Base-by-base conservation (phyloP, 2,329 filamentous ascomycete genomes). In the Aaosphaeria pasadenensis region DNA sequence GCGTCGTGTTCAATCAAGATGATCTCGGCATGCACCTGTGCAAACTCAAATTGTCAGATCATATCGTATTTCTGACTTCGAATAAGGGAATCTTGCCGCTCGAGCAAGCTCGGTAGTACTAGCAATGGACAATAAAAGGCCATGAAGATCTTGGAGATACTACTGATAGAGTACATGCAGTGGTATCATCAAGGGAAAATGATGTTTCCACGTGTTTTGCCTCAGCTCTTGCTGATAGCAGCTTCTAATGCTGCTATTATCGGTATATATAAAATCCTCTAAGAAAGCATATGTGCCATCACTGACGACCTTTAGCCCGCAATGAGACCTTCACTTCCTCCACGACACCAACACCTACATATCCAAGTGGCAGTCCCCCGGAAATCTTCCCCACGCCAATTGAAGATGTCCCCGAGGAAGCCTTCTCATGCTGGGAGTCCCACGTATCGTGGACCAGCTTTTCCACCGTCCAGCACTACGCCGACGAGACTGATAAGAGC, bases 351-450 rank as follows among this genome's bases (percentile, higher is more conserved):
- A 43, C 42, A 30, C 30, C 42, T 7, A 43, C 42, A 5, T 42
- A 46, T 36, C 45, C 28, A 42, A 29, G 11, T 42, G 45, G 39
- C 41, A 24, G 29, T 36, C 33, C 43, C 6, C 44, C 42, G 17
- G 30, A 13, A 17, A 44, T 44, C 11, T 44, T 36, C 32, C 31
- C 31, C 11, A 36, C 31, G 9, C 11, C 29, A 6, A 39, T 44
- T 17, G 29, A 28, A 4, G 43, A 45, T 24, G 30, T 45, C 4
- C 44, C 44, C 11, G 44, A 45, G 30, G 44, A 40, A 11, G 44
- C 29, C 13, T 46, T 46, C 31, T 32, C 38, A n/a, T 46, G 45
- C 39, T 46, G 45, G 45, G 42, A 31, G n/a, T 46, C 45, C 6
- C 39, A 42, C 24, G 9, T 46, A 5, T 46, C 45, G 17, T 46